Conservation (phyloP, 495 filamentous ascomycete species). For the Eremomyces bilateralis region DNA sequence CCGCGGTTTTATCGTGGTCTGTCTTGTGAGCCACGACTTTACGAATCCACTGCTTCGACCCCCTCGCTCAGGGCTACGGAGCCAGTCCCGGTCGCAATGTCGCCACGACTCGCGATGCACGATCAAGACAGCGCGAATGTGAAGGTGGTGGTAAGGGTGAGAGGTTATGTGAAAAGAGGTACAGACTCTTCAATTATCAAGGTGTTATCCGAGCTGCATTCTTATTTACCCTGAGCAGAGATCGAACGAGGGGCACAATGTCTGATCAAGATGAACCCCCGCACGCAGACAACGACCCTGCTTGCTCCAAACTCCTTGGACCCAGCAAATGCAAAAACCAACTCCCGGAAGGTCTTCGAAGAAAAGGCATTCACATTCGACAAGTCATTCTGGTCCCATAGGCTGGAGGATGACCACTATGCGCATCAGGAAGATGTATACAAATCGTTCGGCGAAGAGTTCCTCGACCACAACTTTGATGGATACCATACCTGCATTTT, state of each 20-base stretch:
- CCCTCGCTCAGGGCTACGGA: slow-evolving; percentile 28
- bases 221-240: slow-evolving; percentile 30
- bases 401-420: slow-evolving; percentile 50
- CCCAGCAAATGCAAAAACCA: slow-evolving; percentile 41
- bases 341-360: slow-evolving; percentile 55
- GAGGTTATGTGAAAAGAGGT: slow-evolving; percentile 82
- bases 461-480: slow-evolving; percentile 97
- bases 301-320: slow-evolving; percentile 41
- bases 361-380: slow-evolving; percentile 91
- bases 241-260: slow-evolving; percentile 58
- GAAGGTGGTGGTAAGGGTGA: slow-evolving; percentile 77
- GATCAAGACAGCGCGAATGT: slow-evolving; percentile 61
- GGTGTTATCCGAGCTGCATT: neutral
- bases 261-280: slow-evolving; percentile 75
- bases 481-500: slow-evolving; percentile 99
- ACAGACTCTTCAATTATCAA: slow-evolving; percentile 4
- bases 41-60: slow-evolving; percentile 27
- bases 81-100: slow-evolving; percentile 8
- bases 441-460: slow-evolving; percentile 83
- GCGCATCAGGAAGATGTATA: slow-evolving; percentile 86
- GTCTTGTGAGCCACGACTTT: slow-evolving; percentile 13
- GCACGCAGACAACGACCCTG: slow-evolving; percentile 59
- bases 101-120: slow-evolving; percentile 10
- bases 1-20: slow-evolving; percentile 31
- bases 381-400: slow-evolving; percentile 92